Conservation (phyloP, 495 filamentous ascomycete species). For the Penicillium chermesinum region DNA sequence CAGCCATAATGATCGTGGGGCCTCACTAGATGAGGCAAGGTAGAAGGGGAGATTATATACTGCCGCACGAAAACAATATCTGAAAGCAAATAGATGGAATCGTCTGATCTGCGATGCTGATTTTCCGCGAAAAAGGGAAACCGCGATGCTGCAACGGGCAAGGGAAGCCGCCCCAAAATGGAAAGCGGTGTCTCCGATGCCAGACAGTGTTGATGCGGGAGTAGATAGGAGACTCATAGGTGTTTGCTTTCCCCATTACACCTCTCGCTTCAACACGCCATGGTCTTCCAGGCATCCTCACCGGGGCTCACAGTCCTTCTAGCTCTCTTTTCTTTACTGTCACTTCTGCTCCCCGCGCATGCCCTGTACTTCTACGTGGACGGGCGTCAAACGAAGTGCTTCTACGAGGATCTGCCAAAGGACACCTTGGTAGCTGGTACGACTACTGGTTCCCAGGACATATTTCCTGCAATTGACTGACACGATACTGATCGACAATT, state of each 20-base stretch:
- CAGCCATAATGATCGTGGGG: constrained; percentile 52
- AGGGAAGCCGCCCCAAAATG: constrained; percentile 13
- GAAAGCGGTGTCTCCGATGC: constrained; percentile 23
- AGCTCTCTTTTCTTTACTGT: constrained; percentile 36
- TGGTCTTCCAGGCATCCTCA: constrained; percentile 31
- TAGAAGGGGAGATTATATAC: no score
- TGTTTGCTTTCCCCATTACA: constrained; percentile 9
- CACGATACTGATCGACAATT: neutral
- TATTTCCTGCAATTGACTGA: neutral
- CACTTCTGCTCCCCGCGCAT: constrained; percentile 56
- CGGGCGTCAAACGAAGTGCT: constrained; percentile 65
- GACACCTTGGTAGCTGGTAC: constrained; percentile 91
- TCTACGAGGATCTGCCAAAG: constrained; percentile 97
- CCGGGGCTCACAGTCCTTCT: constrained; percentile 39
- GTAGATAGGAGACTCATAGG: constrained; percentile 1
- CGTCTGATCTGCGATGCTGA: no score
- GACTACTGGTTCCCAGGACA: constrained; percentile 12
- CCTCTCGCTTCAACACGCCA: constrained; percentile 12
- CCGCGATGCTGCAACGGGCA: constrained; percentile 9
- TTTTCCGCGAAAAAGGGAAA: no score
- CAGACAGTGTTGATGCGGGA: constrained; percentile 13
- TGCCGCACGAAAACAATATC: neutral
- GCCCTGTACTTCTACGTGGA: constrained; percentile 97
- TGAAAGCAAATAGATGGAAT: neutral
- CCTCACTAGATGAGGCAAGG: neutral